phyloP scores from a whole-genome alignment of 73 alveolate species.

The Symbiodinium natans region DNA sequence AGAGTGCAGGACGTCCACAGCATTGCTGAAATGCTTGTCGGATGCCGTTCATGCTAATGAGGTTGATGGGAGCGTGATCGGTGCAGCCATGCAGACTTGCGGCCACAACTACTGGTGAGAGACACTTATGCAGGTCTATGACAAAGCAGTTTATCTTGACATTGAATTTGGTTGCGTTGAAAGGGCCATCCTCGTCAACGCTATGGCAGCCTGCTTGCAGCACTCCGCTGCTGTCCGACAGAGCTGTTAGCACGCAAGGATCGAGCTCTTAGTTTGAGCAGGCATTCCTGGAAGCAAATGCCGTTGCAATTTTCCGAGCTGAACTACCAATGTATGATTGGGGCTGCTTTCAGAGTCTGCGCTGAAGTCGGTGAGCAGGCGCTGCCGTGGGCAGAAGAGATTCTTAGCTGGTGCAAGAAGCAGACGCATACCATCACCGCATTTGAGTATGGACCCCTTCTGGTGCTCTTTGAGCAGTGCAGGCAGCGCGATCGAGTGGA shows the following conservation, averaged over 20 bases:
- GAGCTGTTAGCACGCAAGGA: background rate
- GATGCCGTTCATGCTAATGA: background rate
- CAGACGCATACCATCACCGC: background rate
- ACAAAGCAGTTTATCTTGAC: background rate
- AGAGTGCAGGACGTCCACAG: too few species aligned
- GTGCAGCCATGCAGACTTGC: constrained; percentile 16
- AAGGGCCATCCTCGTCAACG: background rate
- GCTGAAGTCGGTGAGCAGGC: background rate
- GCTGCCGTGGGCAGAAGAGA: background rate
- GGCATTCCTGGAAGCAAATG: background rate
- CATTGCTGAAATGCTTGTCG: too few species aligned
- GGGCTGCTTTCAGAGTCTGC: background rate
- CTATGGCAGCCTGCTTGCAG: background rate
- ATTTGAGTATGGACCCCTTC: background rate
- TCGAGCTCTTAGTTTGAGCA: background rate
- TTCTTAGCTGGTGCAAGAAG: background rate
- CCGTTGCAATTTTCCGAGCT: background rate
- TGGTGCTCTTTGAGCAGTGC: background rate
- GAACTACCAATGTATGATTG: background rate
- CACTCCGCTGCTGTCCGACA: background rate
- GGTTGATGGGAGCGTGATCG: background rate
- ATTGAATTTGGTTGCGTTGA: background rate
- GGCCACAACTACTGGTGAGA: constrained; percentile 16
- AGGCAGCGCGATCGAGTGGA: background rate
- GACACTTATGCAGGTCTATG: background rate